phyloP scores from a whole-genome alignment of 495 filamentous ascomycete species.

The Aspergillus ostianus region DNA sequence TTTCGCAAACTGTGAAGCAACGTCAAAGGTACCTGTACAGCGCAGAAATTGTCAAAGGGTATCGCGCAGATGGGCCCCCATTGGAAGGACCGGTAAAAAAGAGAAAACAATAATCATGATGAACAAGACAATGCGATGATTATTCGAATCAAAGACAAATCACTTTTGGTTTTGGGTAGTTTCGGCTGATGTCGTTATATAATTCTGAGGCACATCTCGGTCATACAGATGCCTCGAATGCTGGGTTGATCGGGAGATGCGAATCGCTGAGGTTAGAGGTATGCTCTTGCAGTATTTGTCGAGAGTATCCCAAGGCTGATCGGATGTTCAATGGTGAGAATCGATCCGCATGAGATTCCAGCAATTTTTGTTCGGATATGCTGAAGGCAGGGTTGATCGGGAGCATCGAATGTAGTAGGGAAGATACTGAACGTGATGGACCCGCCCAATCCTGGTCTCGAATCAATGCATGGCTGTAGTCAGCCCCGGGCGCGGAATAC shows the following conservation, averaged over 20 bases:
- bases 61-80: conserved; percentile 12
- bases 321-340: conserved; percentile 14
- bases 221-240: conserved; percentile 23
- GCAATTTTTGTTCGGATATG: conserved; percentile 12
- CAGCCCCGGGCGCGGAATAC: conserved; percentile 10
- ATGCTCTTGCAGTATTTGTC: conserved; percentile 15
- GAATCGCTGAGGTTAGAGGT: conserved; percentile 29
- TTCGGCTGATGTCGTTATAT: conserved; percentile 1
- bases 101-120: neutral
- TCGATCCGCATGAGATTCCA: conserved; percentile 5
- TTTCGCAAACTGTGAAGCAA: conserved; percentile 5
- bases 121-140: neutral
- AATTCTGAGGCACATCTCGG: conserved; percentile 1
- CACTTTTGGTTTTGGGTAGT: neutral
- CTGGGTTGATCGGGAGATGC: conserved; percentile 39
- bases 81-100: conserved; percentile 2
- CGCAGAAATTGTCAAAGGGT: conserved; percentile 14
- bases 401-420: conserved; percentile 23
- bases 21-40: conserved; percentile 13
- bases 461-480: conserved; percentile 17
- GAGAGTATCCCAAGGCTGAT: conserved; percentile 18
- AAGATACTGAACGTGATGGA: conserved; percentile 15
- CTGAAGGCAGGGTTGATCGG: conserved; percentile 34
- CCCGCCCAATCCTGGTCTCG: conserved; percentile 14
- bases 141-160: neutral